Evolutionary conservation across 208 protist genomes (phyloP).

Genomic region (Crithidia thermophila): DNA sequence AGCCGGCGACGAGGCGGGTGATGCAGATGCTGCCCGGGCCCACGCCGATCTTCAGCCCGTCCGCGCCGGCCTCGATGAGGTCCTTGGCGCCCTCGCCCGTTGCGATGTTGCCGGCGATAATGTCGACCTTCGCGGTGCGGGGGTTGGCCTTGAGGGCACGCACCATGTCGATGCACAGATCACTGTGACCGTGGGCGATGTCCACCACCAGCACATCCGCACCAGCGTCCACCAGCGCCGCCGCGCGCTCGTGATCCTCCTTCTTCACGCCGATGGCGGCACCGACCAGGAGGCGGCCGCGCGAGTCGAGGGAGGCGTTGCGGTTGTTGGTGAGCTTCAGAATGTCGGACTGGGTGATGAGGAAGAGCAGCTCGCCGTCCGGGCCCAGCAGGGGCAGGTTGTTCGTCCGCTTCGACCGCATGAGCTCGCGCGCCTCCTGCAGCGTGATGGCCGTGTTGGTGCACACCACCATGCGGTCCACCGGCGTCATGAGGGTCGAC

Average conservation of each 20-base stretch:
- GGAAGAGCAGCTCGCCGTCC: constrained; percentile 65
- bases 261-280: constrained; percentile 88
- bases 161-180: constrained; percentile 87
- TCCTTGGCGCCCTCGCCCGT: constrained; percentile 78
- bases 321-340: constrained; percentile 79
- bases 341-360: constrained; percentile 85
- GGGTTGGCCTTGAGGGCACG: constrained; percentile 72
- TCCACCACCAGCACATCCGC: constrained; percentile 90
- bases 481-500: constrained; percentile 70
- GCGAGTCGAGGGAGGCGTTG: constrained; percentile 70
- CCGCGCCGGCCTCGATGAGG: constrained; percentile 88
- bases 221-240: constrained; percentile 68
- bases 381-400: constrained; percentile 75
- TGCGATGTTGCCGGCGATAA: constrained; percentile 93
- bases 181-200: constrained; percentile 92
- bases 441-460: constrained; percentile 66
- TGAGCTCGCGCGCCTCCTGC: constrained; percentile 64
- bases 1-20: constrained; percentile 85
- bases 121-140: constrained; percentile 59
- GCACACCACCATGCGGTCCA: constrained; percentile 48
- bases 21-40: constrained; percentile 90
- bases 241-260: constrained; percentile 69
- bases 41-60: constrained; percentile 91
- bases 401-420: constrained; percentile 56
- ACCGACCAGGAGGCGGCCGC: constrained; percentile 80